Evolutionary conservation across 2,329 filamentous ascomycete genomes (phyloP), one percentile per base, ranked within the genome.

Genomic region (Calonectria pseudoreteaudii): DNA sequence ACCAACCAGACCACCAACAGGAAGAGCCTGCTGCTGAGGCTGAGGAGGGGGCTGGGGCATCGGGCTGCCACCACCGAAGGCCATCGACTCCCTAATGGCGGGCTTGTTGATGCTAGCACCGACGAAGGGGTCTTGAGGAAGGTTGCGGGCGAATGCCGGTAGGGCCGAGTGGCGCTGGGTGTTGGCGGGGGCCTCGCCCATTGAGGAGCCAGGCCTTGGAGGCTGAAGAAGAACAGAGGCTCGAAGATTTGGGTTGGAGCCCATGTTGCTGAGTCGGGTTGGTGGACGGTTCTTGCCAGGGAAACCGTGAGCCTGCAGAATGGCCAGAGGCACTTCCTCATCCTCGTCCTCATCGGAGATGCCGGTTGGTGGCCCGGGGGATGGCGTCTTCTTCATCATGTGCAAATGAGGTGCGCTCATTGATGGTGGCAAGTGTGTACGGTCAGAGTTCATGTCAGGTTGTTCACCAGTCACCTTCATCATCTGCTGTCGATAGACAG

Each of bases 401-500:
- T 81, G 82, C 26, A 94, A 83, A 75, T 92, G 92, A 1, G 93
- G 91, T 5, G 91, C 90, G 82, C 93, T 94, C 80, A 89, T 87
- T 6, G 91, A 91, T 41, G 89, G 86, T 23, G 89, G 87, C 74
- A 93, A 83, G 65, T 86, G 86, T 18, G 91, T 88, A n/a, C 91
- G 90, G 31, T 88, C 83, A 14, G 86, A 62, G 20, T 80, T 75
- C 73, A 81, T 67, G 31, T 81, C 79, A 13, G 79, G 79, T 47
- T 81, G 86, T 78, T 96, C 94, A 62, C 95, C 95, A 0, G 95
- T 97, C 36, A 97, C 94, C 85, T 98, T 98, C 94, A 96, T 98
- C 95, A 98, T 98, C 84, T 97, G 94, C 83, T 98, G 95, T 72
- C 95, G 91, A 83, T 98, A 98, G 2, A 98, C 93, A 1, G 95